These are phyloP conservation scores for Aristolochia contorta DNA, from an alignment of 164 flowering plant species.

Conservation along the genomic window DNA sequence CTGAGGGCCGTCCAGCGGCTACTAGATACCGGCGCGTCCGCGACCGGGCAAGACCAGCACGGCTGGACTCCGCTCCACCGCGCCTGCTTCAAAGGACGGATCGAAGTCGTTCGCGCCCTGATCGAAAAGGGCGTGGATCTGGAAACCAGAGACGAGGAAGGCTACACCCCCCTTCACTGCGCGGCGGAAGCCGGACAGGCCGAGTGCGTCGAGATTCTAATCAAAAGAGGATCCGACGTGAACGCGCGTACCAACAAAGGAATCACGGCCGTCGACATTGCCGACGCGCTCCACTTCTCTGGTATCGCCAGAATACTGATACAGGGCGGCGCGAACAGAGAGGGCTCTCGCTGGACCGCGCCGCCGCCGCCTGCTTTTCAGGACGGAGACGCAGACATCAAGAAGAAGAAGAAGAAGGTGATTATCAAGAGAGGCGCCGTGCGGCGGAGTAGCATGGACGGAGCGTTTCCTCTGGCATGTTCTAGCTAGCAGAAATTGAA, in stretches of 20 bases:
- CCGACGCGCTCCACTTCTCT: constrained; percentile 39
- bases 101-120: constrained; percentile 29
- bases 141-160: constrained; percentile 57
- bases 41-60: constrained; percentile 58
- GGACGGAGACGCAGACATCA: constrained; percentile 7
- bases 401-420: constrained; percentile 15
- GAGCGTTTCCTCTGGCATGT: constrained; percentile 25
- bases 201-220: constrained; percentile 47
- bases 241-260: constrained; percentile 53
- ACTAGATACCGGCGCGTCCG: constrained; percentile 45
- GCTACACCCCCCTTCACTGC: constrained; percentile 66
- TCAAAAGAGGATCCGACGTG: constrained; percentile 56
- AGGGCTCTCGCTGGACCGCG: constrained; percentile 1
- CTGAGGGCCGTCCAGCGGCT: constrained; percentile 32
- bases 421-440: constrained; percentile 7
- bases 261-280: constrained; percentile 43
- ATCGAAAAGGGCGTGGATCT: constrained; percentile 44
- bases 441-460: constrained; percentile 21
- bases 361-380: not conserved
- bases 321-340: constrained; percentile 39
- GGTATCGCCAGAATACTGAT: constrained; percentile 43
- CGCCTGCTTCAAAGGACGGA: constrained; percentile 50
- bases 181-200: constrained; percentile 55
- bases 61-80: constrained; percentile 74
- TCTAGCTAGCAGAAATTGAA: not conserved